phyloP scores from a whole-genome alignment of 164 flowering plant species.

The Magnolia sinica region DNA sequence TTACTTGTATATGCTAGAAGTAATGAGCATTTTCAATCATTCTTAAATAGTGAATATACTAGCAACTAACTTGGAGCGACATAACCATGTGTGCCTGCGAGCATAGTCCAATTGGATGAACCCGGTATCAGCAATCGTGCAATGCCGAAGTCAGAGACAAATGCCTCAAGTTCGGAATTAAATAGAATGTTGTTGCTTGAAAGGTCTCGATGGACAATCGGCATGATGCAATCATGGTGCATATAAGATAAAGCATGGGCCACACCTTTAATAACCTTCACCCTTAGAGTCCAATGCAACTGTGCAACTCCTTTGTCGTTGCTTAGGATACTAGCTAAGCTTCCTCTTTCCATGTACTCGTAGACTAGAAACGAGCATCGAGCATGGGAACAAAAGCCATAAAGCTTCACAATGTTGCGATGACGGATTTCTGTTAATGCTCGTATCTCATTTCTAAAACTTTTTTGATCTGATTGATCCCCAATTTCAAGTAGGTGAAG shows the following conservation, averaged over 20 bases:
- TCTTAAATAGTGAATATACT: too few species aligned
- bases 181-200: not conserved
- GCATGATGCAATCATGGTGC: not conserved
- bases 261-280: not conserved
- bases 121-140: not conserved
- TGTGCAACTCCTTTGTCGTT: not conserved
- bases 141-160: slow-evolving; percentile 6
- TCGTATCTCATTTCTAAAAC: slow-evolving; percentile 57
- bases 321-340: not conserved
- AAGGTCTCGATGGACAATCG: slow-evolving; percentile 1
- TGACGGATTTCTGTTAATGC: slow-evolving; percentile 29
- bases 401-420: not conserved
- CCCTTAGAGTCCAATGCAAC: not conserved
- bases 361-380: not conserved
- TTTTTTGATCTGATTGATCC: slow-evolving; percentile 5
- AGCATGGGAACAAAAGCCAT: not conserved
- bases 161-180: not conserved
- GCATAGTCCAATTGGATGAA: not conserved
- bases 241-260: slow-evolving; percentile 3
- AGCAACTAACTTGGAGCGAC: not conserved
- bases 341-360: not conserved
- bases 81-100: slow-evolving; percentile 1
- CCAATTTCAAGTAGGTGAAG: slow-evolving; percentile 32
- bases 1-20: too few species aligned
- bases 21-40: too few species aligned